A percentile compares a stretch with the other conserved stretches of the same genome.
Conservation (phyloP, 257 asterid genomes). For the Ehretia macrophylla region DNA sequence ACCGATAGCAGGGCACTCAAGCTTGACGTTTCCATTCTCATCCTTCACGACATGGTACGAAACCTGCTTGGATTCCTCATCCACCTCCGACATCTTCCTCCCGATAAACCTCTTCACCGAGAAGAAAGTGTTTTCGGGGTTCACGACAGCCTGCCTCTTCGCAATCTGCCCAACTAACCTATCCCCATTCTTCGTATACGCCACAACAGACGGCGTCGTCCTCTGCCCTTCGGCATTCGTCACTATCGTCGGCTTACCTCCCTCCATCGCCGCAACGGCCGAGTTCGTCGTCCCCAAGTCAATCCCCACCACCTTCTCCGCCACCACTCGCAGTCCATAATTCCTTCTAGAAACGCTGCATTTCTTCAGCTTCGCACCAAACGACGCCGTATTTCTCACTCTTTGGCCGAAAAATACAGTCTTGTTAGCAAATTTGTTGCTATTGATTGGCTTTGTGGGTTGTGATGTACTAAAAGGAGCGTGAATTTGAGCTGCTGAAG, state of each 20-base stretch:
- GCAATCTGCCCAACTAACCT: slow-evolving; percentile 96
- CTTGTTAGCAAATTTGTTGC: slow-evolving; percentile 13
- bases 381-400: slow-evolving; percentile 20
- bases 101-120: slow-evolving; percentile 91
- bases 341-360: not conserved
- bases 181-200: slow-evolving; percentile 75
- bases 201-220: slow-evolving; percentile 90
- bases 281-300: slow-evolving; percentile 89
- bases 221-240: slow-evolving; percentile 90
- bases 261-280: slow-evolving; percentile 95
- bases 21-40: slow-evolving; percentile 89
- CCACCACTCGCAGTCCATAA: slow-evolving; percentile 49
- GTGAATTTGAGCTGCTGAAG: slow-evolving; percentile 65
- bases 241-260: slow-evolving; percentile 89
- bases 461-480: slow-evolving; percentile 45
- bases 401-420: slow-evolving; percentile 49
- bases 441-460: slow-evolving; percentile 24
- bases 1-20: slow-evolving; percentile 86
- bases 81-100: slow-evolving; percentile 87
- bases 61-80: slow-evolving; percentile 90
- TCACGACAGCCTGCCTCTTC: slow-evolving; percentile 86
- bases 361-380: slow-evolving; percentile 37
- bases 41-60: slow-evolving; percentile 75
- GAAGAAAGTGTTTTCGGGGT: slow-evolving; percentile 82
- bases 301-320: slow-evolving; percentile 90